A percentile compares a stretch with the other conserved stretches of the same genome.
phyloP scores from a whole-genome alignment of 1,284 basidiomycete species.

The Malassezia equina region DNA sequence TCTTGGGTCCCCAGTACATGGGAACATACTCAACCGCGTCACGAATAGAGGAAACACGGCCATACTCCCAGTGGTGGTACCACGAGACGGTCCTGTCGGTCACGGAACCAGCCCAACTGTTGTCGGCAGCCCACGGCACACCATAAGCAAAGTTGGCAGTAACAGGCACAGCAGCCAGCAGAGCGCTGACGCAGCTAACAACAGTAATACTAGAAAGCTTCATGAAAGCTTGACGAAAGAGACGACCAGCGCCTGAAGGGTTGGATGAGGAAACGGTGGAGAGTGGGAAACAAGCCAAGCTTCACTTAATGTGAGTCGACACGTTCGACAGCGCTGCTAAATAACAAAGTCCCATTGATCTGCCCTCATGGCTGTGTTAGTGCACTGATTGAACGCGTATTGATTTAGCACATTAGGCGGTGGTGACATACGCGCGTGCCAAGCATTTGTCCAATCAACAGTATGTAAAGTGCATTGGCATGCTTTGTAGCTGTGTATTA shows the following conservation, averaged over 20 bases:
- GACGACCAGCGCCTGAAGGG: slow-evolving; percentile 12
- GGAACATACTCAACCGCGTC: slow-evolving; percentile 38
- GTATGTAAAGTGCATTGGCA: not conserved
- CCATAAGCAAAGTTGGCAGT: slow-evolving; percentile 20
- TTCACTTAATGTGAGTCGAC: not conserved
- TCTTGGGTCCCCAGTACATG: slow-evolving; percentile 35
- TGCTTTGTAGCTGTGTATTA: not conserved
- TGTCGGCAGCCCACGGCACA: slow-evolving; percentile 37
- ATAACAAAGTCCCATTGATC: not conserved
- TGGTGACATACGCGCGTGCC: not conserved
- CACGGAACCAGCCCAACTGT: slow-evolving; percentile 27
- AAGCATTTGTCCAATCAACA: not conserved
- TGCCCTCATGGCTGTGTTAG: not conserved
- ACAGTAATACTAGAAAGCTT: slow-evolving; percentile 19
- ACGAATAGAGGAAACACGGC: slow-evolving; percentile 20
- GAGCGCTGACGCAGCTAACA: slow-evolving; percentile 13
- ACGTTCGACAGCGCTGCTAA: not conserved
- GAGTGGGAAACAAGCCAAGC: not conserved
- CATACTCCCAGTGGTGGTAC: slow-evolving; percentile 46
- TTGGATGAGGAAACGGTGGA: too few species aligned
- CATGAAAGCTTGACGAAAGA: slow-evolving; percentile 8
- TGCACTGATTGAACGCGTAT: not conserved
- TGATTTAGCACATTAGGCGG: not conserved
- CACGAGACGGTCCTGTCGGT: slow-evolving; percentile 30
- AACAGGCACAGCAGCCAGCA: slow-evolving; percentile 13